Evolutionary conservation across 2,329 filamentous ascomycete species (phyloP), one percentile per base, ranked within the genome.

Genomic region (Fusarium zealandicum): DNA sequence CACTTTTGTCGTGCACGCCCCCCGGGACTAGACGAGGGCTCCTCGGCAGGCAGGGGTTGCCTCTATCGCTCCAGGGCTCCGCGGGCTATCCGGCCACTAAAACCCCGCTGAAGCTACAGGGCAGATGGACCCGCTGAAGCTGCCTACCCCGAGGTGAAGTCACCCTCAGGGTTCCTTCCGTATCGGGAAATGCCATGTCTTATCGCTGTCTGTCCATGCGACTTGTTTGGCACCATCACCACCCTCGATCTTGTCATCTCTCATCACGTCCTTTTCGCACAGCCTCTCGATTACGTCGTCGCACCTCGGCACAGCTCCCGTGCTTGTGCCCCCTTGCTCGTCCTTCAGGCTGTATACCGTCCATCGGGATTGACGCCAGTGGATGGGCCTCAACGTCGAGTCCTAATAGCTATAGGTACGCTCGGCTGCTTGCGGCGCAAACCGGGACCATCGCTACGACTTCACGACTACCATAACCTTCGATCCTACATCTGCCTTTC

Each of bases 111-210:
- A 27, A 54, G 40, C 48, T 50, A 44, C 45, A 62, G 59, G 59
- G 46, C 46, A 31, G 55, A 51, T 45, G 49, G 33, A 18, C 44
- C 44, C 44, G 25, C 30, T 28, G 37, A 30, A 25, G 9, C 22
- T 25, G 22, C 22, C 22, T 25, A 17, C 37, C 37, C 37, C 22
- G 37, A 16, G 33, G 43, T 38, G 58, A 59, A 42, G 59, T 62
- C 59, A 60, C 50, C 49, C 36, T 48, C 47, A 51, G 54, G 54
- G 50, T 59, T 54, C 53, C 58, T 61, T 62, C 58, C 58, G 35
- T 44, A 62, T 61, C 52, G 40, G 59, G 58, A 51, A 47, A 47
- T 59, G 54, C 54, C 54, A 56, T 62, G 61, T 61, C 58, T 62
- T 14, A 51, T 40, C 43, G 51, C 45, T 50, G 48, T 38, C 49